Conservation (phyloP, 2,329 filamentous ascomycete genomes). For the Berkeleyomyces basicola region DNA sequence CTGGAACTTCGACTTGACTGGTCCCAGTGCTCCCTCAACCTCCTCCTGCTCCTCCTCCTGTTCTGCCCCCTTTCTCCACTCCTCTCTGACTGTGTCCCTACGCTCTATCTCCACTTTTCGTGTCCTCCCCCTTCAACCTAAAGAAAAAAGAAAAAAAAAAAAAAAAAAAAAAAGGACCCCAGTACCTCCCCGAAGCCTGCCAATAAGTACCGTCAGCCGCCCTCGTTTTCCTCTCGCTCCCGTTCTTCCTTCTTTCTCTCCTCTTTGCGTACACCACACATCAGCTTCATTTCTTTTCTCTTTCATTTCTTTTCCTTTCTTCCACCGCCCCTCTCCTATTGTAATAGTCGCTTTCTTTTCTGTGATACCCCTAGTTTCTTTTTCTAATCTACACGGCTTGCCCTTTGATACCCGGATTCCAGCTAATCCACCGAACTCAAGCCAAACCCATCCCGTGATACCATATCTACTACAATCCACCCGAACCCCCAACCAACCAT, state of each 20-base stretch:
- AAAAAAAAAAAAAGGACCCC: neutral
- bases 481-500: slow-evolving; percentile 18
- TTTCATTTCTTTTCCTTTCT: slow-evolving; percentile 32
- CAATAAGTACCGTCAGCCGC: slow-evolving; percentile 29
- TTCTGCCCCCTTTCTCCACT: too few relatives aligned
- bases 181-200: neutral
- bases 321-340: slow-evolving; percentile 28
- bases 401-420: slow-evolving; percentile 14
- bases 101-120: too few relatives aligned
- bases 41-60: too few relatives aligned
- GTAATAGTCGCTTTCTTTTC: slow-evolving; percentile 23
- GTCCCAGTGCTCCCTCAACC: too few relatives aligned
- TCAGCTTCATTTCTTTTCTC: slow-evolving; percentile 22
- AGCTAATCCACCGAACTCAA: slow-evolving; percentile 11
- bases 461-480: slow-evolving; percentile 17
- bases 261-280: slow-evolving; percentile 14
- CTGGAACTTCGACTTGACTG: too few relatives aligned
- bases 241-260: slow-evolving; percentile 22
- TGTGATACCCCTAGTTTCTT: slow-evolving; percentile 22
- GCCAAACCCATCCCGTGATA: slow-evolving; percentile 15
- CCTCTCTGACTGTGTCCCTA: too few relatives aligned
- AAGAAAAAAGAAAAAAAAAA: neutral
- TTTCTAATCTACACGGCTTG: slow-evolving; percentile 14
- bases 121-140: neutral
- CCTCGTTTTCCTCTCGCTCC: slow-evolving; percentile 20